Conservation (phyloP, 1,139 yeast species). For the Yamadazyma spencermartinsiae region DNA sequence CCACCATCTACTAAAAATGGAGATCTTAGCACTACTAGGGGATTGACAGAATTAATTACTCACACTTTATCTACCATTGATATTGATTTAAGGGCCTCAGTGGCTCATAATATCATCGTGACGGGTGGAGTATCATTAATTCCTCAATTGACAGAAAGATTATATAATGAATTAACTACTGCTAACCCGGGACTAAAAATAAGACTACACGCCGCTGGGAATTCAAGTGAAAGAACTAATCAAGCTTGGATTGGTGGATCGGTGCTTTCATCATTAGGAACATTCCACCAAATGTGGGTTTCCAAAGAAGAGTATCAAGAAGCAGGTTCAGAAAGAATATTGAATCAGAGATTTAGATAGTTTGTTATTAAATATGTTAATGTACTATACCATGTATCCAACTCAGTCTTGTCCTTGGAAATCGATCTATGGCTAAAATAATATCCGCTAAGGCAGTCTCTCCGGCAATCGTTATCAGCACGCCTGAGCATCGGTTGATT, state of each 20-base stretch:
- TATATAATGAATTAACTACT: conserved; percentile 70
- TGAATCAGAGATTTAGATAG: conserved; percentile 71
- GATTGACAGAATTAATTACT: conserved; percentile 69
- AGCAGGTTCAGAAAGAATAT: conserved; percentile 80
- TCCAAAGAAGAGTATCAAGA: conserved; percentile 89
- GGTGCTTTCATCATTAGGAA: conserved; percentile 87
- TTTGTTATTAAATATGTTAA: too few relatives aligned
- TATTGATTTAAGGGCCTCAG: conserved; percentile 85
- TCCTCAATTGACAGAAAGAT: conserved; percentile 85
- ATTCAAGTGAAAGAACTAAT: conserved; percentile 75
- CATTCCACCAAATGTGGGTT: conserved; percentile 97
- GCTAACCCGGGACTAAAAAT: conserved; percentile 90
- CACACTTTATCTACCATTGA: conserved; percentile 72
- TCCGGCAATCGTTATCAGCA: too few relatives aligned
- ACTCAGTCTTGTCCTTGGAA: too few relatives aligned
- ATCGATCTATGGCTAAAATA: too few relatives aligned
- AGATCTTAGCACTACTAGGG: conserved; percentile 30
- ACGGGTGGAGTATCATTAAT: conserved; percentile 88
- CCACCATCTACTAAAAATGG: conserved; percentile 24
- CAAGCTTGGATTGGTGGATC: conserved; percentile 97
- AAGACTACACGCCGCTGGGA: conserved; percentile 86
- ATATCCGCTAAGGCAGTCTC: too few relatives aligned
- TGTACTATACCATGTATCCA: too few relatives aligned
- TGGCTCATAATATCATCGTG: conserved; percentile 88
- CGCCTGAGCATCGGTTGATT: too few relatives aligned